Conservation (phyloP, 2,329 filamentous ascomycete genomes). For the Thielaviopsis euricoi region DNA sequence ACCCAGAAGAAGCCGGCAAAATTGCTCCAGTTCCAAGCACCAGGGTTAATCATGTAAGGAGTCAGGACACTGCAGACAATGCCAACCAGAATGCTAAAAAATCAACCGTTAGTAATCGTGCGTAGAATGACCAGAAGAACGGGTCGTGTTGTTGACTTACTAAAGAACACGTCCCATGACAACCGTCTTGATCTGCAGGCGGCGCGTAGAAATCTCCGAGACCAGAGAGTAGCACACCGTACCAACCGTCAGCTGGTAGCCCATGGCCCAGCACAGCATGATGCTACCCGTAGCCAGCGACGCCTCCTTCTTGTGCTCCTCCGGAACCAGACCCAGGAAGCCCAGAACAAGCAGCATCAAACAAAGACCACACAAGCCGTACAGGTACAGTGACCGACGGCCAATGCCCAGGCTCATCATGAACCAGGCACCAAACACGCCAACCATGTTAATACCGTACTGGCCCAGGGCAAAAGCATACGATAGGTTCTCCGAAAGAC, state of each 20-base stretch:
- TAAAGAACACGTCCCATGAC: constrained; percentile 69
- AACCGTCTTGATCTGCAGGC: constrained; percentile 81
- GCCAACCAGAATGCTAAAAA: constrained; percentile 52
- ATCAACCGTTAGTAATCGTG: constrained; percentile 2
- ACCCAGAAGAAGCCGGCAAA: constrained; percentile 78
- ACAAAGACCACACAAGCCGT: constrained; percentile 57
- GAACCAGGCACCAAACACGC: constrained; percentile 67
- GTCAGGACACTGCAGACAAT: constrained; percentile 72
- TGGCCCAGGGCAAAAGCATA: constrained; percentile 48
- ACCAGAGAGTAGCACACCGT: constrained; percentile 85
- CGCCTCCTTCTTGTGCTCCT: constrained; percentile 37
- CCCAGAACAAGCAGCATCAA: constrained; percentile 68
- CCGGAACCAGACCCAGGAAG: constrained; percentile 61
- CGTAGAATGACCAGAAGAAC: not conserved
- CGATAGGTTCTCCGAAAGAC: constrained; percentile 32
- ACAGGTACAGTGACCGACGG: constrained; percentile 59
- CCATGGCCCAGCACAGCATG: constrained; percentile 68
- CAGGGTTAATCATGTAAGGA: constrained; percentile 84
- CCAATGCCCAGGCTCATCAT: constrained; percentile 62
- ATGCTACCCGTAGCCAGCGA: constrained; percentile 69
- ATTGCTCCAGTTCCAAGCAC: constrained; percentile 76
- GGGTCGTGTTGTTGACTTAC: constrained; percentile 24
- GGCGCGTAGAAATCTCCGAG: constrained; percentile 63
- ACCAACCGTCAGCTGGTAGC: constrained; percentile 76
- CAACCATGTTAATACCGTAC: constrained; percentile 59